Conservation (phyloP, 2,329 filamentous ascomycete species). For the Pseudocercospora fuligena region DNA sequence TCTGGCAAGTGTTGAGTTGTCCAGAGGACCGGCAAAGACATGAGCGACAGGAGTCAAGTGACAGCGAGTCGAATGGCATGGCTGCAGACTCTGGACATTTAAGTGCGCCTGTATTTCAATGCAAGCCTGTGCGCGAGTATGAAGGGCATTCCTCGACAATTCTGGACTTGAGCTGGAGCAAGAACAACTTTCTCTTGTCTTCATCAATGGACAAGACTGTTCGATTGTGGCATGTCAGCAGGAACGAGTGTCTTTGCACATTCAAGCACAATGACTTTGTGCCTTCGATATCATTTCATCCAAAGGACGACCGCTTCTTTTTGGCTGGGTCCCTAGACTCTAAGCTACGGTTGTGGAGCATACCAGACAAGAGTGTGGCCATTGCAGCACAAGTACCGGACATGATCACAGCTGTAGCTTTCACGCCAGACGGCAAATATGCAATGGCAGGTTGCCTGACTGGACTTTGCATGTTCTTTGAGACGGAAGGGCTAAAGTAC, state of each 20-base stretch:
- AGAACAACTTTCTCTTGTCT: constrained; percentile 95
- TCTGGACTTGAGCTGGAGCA: constrained; percentile 94
- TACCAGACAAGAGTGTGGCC: constrained; percentile 92
- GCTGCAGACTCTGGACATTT: constrained; percentile 61
- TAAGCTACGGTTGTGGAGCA: constrained; percentile 90
- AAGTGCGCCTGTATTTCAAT: constrained; percentile 87
- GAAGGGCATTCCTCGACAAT: constrained; percentile 83
- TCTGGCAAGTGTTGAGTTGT: constrained; percentile 87
- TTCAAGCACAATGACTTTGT: constrained; percentile 97
- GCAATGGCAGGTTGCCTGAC: constrained; percentile 87
- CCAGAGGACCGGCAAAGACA: constrained; percentile 76
- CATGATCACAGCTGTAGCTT: constrained; percentile 91
- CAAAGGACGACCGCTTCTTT: constrained; percentile 94
- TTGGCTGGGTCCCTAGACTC: constrained; percentile 89
- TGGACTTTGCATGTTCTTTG: constrained; percentile 86
- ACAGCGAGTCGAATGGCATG: constrained; percentile 51
- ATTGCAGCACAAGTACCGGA: constrained; percentile 78
- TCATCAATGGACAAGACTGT: constrained; percentile 99
- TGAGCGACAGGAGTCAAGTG: constrained; percentile 70
- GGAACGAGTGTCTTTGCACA: constrained; percentile 84
- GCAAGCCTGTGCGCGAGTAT: constrained; percentile 78
- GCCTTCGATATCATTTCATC: constrained; percentile 92
- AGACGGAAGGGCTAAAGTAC: constrained; percentile 86
- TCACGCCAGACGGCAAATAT: constrained; percentile 88
- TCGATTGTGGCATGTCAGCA: constrained; percentile 86